Percentiles rank a stretch among this genome's conserved stretches.
phyloP scores from a whole-genome alignment of 768 basidiomycete species.

The Krasilnikovozyma curviuscula region DNA sequence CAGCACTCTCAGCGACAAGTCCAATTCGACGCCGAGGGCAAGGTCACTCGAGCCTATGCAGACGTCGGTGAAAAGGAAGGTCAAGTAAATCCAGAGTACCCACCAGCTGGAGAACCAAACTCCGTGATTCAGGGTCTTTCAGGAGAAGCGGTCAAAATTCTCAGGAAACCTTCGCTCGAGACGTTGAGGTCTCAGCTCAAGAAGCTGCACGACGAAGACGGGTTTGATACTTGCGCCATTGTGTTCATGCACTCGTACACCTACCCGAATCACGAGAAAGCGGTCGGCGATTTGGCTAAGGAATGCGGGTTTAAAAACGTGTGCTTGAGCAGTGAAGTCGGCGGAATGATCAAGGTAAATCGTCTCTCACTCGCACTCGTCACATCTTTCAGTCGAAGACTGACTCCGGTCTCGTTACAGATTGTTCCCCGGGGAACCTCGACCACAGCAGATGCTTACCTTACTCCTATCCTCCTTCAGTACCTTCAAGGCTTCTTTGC shows the following conservation, averaged over 20 bases:
- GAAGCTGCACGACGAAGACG: conserved; percentile 53
- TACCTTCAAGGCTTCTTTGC: conserved; percentile 45
- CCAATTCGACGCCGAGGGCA: no score
- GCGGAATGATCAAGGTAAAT: background rate
- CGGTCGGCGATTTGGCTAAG: conserved; percentile 54
- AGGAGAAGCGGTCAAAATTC: conserved; percentile 71
- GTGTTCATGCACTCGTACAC: conserved; percentile 75
- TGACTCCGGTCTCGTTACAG: no score
- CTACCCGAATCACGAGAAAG: conserved; percentile 63
- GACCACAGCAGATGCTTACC: conserved; percentile 83
- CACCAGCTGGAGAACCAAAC: no score
- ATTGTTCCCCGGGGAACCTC: conserved; percentile 84
- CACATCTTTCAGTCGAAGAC: no score
- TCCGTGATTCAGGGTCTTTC: conserved; percentile 61
- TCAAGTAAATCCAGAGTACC: no score
- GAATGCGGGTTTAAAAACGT: conserved; percentile 74
- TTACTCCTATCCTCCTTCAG: conserved; percentile 64
- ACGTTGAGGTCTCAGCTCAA: conserved; percentile 43
- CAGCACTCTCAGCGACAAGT: no score
- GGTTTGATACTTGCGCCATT: conserved; percentile 72
- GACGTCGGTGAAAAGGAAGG: no score
- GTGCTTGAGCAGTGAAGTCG: conserved; percentile 28
- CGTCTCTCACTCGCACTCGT: no score
- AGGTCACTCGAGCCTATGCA: no score
- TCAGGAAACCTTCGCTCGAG: conserved; percentile 48